Percentiles rank a stretch among this genome's conserved stretches.
Evolutionary conservation across 306 rosid genomes (phyloP).

Genomic region (Gleditsia sinensis): DNA sequence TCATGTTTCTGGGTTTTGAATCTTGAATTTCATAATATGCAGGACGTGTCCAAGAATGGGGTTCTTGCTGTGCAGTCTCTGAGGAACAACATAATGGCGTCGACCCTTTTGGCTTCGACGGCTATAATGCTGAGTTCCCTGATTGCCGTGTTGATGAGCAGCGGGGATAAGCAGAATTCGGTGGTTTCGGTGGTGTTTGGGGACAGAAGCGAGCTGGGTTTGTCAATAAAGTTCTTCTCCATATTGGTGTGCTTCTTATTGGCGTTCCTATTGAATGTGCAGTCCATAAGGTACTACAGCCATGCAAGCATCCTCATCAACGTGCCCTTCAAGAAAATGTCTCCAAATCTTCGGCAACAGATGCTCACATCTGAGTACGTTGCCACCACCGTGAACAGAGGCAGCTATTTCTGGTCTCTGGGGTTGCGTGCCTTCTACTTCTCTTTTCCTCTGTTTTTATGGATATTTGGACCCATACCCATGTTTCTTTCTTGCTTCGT

Average conservation of each 20-base stretch:
- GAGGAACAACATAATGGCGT: conserved; percentile 91
- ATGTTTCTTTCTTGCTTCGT: conserved; percentile 60
- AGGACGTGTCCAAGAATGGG: conserved; percentile 73
- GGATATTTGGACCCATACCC: conserved; percentile 92
- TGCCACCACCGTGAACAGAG: conserved; percentile 65
- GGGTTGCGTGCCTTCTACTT: conserved; percentile 89
- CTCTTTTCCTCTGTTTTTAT: conserved; percentile 78
- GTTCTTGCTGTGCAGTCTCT: conserved; percentile 86
- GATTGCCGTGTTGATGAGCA: conserved; percentile 72
- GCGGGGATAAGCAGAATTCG: conserved; percentile 18
- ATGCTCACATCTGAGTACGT: conserved; percentile 64
- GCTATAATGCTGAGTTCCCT: conserved; percentile 84
- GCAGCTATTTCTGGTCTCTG: conserved; percentile 84
- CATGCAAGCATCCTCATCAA: conserved; percentile 89
- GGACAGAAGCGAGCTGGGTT: conserved; percentile 46
- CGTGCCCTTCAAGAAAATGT: conserved; percentile 64
- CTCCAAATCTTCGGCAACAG: conserved; percentile 38
- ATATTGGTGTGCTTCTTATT: conserved; percentile 77
- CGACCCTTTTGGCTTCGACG: conserved; percentile 86
- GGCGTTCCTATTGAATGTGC: conserved; percentile 73
- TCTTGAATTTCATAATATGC: not conserved
- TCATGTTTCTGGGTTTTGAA: not conserved
- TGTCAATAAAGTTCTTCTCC: conserved; percentile 66
- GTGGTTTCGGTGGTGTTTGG: conserved; percentile 38
- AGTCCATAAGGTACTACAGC: conserved; percentile 83